Conservation (phyloP, 202 grass and related monocot genomes). For the Brachypodium distachyon region DNA sequence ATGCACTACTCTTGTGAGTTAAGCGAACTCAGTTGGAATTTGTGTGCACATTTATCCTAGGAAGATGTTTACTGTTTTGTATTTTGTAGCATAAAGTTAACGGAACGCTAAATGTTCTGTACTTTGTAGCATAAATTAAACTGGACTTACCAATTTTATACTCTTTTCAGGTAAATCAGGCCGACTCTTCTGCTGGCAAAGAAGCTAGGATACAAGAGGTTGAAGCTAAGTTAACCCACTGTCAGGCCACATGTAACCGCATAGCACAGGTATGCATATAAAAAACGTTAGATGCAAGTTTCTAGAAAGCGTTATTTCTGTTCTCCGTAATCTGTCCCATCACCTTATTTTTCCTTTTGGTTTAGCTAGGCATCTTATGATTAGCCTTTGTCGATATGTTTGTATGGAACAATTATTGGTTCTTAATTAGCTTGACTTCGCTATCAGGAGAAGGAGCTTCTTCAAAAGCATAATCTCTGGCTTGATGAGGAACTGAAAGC, state of each 20-base stretch:
- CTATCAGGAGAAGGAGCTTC: conserved; percentile 81
- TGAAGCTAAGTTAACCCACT: conserved; percentile 62
- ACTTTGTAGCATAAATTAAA: background rate
- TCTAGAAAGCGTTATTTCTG: background rate
- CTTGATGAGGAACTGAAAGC: conserved; percentile 75
- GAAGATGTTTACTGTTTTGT: background rate
- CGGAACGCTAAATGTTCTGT: no score
- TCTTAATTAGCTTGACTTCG: conserved; percentile 13
- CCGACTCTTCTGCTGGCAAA: conserved; percentile 58
- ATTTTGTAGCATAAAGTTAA: background rate
- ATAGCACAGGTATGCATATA: conserved; percentile 54
- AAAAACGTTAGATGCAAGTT: background rate
- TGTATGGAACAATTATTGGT: background rate
- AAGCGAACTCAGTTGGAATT: background rate
- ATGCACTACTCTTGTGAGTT: background rate
- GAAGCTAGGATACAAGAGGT: conserved; percentile 63
- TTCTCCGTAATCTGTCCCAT: background rate
- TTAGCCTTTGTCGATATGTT: background rate
- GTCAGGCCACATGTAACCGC: conserved; percentile 66
- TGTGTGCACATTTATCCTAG: background rate
- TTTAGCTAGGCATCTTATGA: background rate
- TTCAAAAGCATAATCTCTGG: conserved; percentile 76
- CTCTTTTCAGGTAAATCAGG: conserved; percentile 62
- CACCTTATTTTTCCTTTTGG: background rate
- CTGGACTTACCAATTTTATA: background rate